A percentile compares a stretch with the other conserved stretches of the same genome.
These are phyloP conservation scores for Gossypium stocksii DNA, from an alignment of 345 rosid species.

Conservation along the genomic window DNA sequence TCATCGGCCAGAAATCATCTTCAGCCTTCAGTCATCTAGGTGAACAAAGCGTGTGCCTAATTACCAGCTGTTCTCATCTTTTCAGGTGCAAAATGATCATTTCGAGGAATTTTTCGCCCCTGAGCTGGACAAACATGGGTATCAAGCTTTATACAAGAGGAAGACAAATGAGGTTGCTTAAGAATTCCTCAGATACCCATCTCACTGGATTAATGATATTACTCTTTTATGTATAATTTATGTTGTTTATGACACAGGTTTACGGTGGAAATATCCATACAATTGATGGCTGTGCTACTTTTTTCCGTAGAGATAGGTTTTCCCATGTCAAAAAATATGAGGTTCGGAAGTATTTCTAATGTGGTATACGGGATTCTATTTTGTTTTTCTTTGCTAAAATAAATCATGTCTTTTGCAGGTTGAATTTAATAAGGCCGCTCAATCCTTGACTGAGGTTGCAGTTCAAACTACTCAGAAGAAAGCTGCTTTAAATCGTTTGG, in stretches of 20 bases:
- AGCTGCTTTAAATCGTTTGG: slow-evolving; percentile 75
- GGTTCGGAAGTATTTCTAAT: slow-evolving; percentile 38
- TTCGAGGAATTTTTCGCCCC: slow-evolving; percentile 83
- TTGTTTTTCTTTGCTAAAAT: slow-evolving; percentile 19
- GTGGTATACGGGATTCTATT: background rate
- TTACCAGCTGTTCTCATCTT: slow-evolving; percentile 12
- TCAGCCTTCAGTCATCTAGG: background rate
- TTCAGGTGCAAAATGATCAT: slow-evolving; percentile 90
- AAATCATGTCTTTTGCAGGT: slow-evolving; percentile 45
- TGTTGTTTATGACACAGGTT: slow-evolving; percentile 45
- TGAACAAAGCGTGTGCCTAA: background rate
- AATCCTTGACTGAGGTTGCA: slow-evolving; percentile 88
- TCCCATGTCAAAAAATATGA: slow-evolving; percentile 97
- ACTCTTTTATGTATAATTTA: background rate
- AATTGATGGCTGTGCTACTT: slow-evolving; percentile 93
- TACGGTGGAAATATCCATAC: slow-evolving; percentile 50
- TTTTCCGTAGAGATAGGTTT: slow-evolving; percentile 90
- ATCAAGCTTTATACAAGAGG: slow-evolving; percentile 80
- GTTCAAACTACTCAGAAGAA: slow-evolving; percentile 80
- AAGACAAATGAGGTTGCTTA: slow-evolving; percentile 78
- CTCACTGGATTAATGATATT: background rate
- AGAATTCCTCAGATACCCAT: background rate
- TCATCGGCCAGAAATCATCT: background rate
- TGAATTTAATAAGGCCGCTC: slow-evolving; percentile 98
- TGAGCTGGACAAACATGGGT: slow-evolving; percentile 93